These are phyloP conservation scores for Trypanosoma rangeli DNA, from an alignment of 208 protist species.

Conservation along the genomic window DNA sequence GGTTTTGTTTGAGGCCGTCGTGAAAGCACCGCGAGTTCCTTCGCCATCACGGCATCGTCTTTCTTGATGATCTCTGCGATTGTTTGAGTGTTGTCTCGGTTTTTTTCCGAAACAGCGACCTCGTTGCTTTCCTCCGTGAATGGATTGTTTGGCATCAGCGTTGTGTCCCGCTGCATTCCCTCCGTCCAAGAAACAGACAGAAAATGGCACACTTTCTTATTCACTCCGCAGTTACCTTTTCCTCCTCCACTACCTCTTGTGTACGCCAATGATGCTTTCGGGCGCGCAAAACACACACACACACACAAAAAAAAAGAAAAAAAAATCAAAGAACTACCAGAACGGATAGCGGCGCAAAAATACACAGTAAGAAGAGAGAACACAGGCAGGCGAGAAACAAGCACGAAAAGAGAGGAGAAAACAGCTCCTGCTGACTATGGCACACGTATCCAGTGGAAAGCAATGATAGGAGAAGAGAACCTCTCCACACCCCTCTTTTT, in stretches of 20 bases:
- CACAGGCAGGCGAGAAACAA: neutral
- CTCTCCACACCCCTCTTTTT: neutral
- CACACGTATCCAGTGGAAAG: neutral
- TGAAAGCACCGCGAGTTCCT: slow-evolving; percentile 41
- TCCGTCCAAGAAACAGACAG: slow-evolving; percentile 11
- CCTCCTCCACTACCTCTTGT: neutral
- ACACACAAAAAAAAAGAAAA: slow-evolving; percentile 6
- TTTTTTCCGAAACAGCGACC: neutral
- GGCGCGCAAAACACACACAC: slow-evolving; percentile 4
- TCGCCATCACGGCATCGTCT: slow-evolving; percentile 67
- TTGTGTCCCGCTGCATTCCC: slow-evolving; percentile 12
- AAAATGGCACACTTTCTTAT: slow-evolving; percentile 5
- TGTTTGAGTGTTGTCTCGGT: slow-evolving; percentile 1
- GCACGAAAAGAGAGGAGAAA: neutral
- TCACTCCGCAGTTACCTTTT: neutral
- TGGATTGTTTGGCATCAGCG: slow-evolving; percentile 18
- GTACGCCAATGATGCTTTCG: neutral
- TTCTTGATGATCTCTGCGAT: slow-evolving; percentile 60
- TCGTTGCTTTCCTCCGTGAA: slow-evolving; percentile 14
- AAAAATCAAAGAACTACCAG: neutral
- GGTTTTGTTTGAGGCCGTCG: slow-evolving; percentile 21
- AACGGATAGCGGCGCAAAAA: neutral
- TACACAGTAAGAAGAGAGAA: neutral
- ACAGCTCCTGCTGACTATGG: neutral
- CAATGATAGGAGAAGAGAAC: neutral